phyloP scores from a whole-genome alignment of 495 filamentous ascomycete species.

The Talaromyces liani region DNA sequence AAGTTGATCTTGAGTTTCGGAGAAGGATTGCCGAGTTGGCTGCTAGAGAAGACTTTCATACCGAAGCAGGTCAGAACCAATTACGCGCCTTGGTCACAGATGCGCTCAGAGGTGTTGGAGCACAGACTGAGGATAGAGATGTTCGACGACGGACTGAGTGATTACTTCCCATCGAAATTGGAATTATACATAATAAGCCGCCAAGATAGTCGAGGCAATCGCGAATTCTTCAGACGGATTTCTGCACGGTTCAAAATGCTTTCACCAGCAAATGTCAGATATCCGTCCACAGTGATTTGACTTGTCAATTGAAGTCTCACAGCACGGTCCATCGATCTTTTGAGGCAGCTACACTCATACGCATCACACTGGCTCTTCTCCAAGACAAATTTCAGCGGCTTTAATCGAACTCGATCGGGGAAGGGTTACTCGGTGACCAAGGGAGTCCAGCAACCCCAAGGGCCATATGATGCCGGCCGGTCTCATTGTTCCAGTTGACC shows the following conservation, averaged over 20 bases:
- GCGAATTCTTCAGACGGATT: neutral
- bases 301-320: neutral
- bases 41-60: conserved; percentile 62
- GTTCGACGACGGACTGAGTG: conserved; percentile 55
- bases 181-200: neutral
- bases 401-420: too few species aligned
- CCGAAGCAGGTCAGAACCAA: conserved; percentile 59
- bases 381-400: neutral
- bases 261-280: too few species aligned
- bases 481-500: neutral
- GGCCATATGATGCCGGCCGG: neutral
- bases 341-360: too few species aligned
- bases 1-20: conserved; percentile 64
- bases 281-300: neutral
- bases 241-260: neutral
- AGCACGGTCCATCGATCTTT: too few species aligned
- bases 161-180: neutral
- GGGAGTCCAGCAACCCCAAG: too few species aligned
- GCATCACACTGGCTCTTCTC: too few species aligned
- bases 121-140: conserved; percentile 46
- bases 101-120: conserved; percentile 50
- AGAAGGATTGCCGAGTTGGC: conserved; percentile 72
- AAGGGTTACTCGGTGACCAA: too few species aligned
- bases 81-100: conserved; percentile 64
- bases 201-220: neutral